A percentile compares a stretch with the other conserved stretches of the same genome.
These are phyloP conservation scores for Lagenidium sp. DNA, from an alignment of 352 stramenopile genomes.

Conservation along the genomic window DNA sequence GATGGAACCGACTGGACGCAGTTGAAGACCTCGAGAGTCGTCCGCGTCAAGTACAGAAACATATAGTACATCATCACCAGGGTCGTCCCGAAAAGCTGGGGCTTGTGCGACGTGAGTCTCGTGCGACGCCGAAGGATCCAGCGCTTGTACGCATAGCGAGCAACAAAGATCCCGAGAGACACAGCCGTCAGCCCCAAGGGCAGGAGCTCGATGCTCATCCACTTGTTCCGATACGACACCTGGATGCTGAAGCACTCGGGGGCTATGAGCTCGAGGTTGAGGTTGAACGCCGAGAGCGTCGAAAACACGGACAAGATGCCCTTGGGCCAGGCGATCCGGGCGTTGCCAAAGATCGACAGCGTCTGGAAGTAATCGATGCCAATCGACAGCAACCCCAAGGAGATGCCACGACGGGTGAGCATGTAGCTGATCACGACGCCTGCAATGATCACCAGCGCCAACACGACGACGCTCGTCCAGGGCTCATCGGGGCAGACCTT, in stretches of 20 bases:
- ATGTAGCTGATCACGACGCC: constrained; percentile 44
- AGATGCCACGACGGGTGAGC: constrained; percentile 51
- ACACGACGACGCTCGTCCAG: constrained; percentile 39
- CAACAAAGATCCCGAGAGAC: constrained; percentile 35
- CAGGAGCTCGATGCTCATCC: constrained; percentile 50
- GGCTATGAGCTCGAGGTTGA: constrained; percentile 78
- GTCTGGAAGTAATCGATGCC: constrained; percentile 86
- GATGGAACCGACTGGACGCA: constrained; percentile 51
- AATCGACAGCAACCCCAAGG: constrained; percentile 64
- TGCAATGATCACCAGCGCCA: constrained; percentile 38
- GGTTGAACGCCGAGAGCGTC: constrained; percentile 67
- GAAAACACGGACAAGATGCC: constrained; percentile 53
- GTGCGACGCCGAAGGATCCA: constrained; percentile 40
- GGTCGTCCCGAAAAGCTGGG: constrained; percentile 57
- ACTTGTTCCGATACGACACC: constrained; percentile 69
- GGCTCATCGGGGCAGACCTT: constrained; percentile 39
- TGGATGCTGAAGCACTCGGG: constrained; percentile 73
- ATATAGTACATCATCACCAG: constrained; percentile 82
- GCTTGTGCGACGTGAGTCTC: constrained; percentile 49
- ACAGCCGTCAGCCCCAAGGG: constrained; percentile 30
- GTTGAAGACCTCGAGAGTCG: constrained; percentile 74
- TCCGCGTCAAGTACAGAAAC: constrained; percentile 69
- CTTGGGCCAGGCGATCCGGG: constrained; percentile 56
- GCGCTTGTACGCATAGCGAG: constrained; percentile 48
- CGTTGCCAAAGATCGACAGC: constrained; percentile 69